Evolutionary conservation across 192 early-diverging fungal species (phyloP), one percentile per base, ranked within the genome.

Genomic region (Podila verticillata): DNA sequence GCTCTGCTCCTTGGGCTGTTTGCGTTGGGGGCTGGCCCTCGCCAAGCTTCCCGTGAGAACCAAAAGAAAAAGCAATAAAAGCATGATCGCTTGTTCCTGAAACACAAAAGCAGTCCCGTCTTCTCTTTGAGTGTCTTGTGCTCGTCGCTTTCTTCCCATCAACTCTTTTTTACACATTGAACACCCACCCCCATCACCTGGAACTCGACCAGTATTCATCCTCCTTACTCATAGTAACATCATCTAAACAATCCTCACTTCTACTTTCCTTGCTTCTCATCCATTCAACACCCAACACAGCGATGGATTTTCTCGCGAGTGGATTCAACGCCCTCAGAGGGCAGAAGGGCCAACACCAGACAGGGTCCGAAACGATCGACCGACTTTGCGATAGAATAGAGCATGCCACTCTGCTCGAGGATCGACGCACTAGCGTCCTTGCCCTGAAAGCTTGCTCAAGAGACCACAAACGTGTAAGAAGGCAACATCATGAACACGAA

Each of bases 341-440:
- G 10, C 89, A 92, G 54, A 89, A 84, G 64, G 90, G 90, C 0
- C 89, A 87, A 54, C 84, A 86, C 29, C 90, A 91, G 61, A 84
- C 87, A 15, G 90, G 85, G 7, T 83, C 85, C 28, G 94, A 95
- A 63, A 96, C 95, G 31, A 90, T 99, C 70, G 91, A 92, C 67
- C 92, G 89, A 70, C 85, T 98, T 65, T 91, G 90, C 36, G 96
- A 97, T 73, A 87, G 95, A 57, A 91, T 94, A 32, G 89, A 87
- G 61, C 89, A 95, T 59, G 90, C 95, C 19, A 96, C 94, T 10
- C 85, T 98, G 26, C 78, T 95, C 30, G 98, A 99, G 73, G 98
- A 99, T 86, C 83, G 94, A 57, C 81, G 96, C 32, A 94, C 96
- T 7, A 95, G 93, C 2, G 93, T 97, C 15, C 88, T 93, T 24